These are phyloP conservation scores for Alternaria infectoria DNA, from an alignment of 2,329 filamentous ascomycete species.

Conservation along the genomic window DNA sequence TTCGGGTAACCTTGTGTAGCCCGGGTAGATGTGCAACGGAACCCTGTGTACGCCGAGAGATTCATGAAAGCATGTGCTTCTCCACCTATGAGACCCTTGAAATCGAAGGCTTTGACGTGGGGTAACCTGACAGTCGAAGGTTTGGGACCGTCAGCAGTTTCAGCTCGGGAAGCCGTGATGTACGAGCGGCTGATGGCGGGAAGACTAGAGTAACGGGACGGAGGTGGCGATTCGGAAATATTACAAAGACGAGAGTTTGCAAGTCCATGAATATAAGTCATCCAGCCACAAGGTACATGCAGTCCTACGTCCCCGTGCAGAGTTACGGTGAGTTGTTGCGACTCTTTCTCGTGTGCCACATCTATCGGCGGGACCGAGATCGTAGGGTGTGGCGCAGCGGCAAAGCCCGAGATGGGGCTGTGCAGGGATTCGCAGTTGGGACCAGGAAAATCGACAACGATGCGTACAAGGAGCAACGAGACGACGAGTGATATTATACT, in stretches of 20 bases:
- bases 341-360: slow-evolving; percentile 31
- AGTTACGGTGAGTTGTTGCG: slow-evolving; percentile 39
- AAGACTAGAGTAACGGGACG: slow-evolving; percentile 34
- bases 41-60: slow-evolving; percentile 43
- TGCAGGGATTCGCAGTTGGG: slow-evolving; percentile 34
- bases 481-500: slow-evolving; percentile 37
- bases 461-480: slow-evolving; percentile 30
- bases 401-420: slow-evolving; percentile 40
- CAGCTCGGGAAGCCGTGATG: slow-evolving; percentile 39
- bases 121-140: slow-evolving; percentile 24
- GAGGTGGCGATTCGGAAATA: slow-evolving; percentile 42
- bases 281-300: slow-evolving; percentile 33
- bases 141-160: slow-evolving; percentile 39
- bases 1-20: slow-evolving; percentile 45
- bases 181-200: slow-evolving; percentile 29
- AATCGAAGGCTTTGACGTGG: slow-evolving; percentile 24
- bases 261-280: slow-evolving; percentile 41
- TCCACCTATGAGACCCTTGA: slow-evolving; percentile 30
- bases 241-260: slow-evolving; percentile 35
- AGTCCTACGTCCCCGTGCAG: slow-evolving; percentile 31
- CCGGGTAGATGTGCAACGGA: slow-evolving; percentile 42
- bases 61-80: slow-evolving; percentile 51
- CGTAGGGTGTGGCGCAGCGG: slow-evolving; percentile 35
- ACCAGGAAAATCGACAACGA: slow-evolving; percentile 32
- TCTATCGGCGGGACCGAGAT: slow-evolving; percentile 37